A percentile compares a stretch with the other conserved stretches of the same genome.
Evolutionary conservation across 257 asterid species (phyloP).

Genomic region (Penstemon newberryi): DNA sequence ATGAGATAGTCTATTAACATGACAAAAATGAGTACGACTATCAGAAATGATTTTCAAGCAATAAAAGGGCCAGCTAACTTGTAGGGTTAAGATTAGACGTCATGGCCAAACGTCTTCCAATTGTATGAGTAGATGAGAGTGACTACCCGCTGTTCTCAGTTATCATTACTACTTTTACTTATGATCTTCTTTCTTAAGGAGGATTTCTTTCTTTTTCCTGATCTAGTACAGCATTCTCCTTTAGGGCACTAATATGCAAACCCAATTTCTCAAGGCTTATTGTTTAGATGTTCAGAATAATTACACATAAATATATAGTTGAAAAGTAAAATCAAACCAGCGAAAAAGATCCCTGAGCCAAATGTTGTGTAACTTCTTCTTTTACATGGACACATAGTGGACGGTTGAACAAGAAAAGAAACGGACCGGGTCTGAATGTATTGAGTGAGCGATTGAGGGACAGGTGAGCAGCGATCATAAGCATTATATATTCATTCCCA

Average conservation of each 20-base stretch:
- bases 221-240: background rate
- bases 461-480: background rate
- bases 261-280: constrained; percentile 13
- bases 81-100: background rate
- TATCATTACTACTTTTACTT: background rate
- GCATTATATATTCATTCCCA: background rate
- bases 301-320: background rate
- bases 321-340: background rate
- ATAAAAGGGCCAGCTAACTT: background rate
- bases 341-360: no score
- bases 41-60: background rate
- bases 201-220: background rate
- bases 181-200: background rate
- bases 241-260: background rate
- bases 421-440: background rate
- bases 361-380: background rate
- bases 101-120: background rate
- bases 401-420: background rate
- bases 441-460: background rate
- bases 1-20: background rate
- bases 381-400: background rate
- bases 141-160: background rate
- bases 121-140: constrained; percentile 1
- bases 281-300: background rate
- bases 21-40: background rate